Base-by-base conservation (phyloP, 1,284 basidiomycete species). In the Moesziomyces sp. region DNA sequence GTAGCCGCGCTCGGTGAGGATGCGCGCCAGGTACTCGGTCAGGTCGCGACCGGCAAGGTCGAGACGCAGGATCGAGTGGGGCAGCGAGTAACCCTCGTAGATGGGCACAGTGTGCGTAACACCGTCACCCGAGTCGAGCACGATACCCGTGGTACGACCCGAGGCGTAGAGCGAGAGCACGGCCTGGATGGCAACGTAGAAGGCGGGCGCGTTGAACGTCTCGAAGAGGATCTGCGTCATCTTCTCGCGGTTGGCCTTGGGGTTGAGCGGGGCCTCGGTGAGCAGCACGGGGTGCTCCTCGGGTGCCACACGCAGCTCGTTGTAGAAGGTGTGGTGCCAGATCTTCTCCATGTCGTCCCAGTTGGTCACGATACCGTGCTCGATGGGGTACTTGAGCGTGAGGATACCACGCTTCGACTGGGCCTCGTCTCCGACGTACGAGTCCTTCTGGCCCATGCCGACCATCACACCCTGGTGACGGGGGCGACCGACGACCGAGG, bases 161-260 rank as follows among this genome's bases (percentile, higher is more conserved):
- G 93, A 95, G 38, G 93, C 93, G 86, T 94, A 95, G 57, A 95
- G 89, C 42, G 93, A 94, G 45, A 96, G 89, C 59, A 94, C 93
- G 85, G 93, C 93, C 87, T 95, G 93, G 86, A 94, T 94, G 62
- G 92, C 89, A 78, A 94, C 93, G 88, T 94, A 94, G 88, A 95
- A 94, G 18, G 93, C 93, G 58, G 93, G 93, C 5, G 89, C 90
- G 86, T 94, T 95, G 90, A 96, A 95, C 48, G 93, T 95, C 88
- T 96, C 93, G 86, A 96, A 96, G 92, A 94, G 94, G 88, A 94
- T 94, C 87, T 94, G 93, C 70, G 93, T 94, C 93, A 94, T 94
- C 89, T 94, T 94, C 88, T 96, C 93, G 85, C 93, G 88, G 88
- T 95, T 94, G 69, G 91, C 91, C 88, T 94, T 95, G 80, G 93